Conservation (phyloP, 108 stramenopile genomes). For the Aurantiochytrium sp. region DNA sequence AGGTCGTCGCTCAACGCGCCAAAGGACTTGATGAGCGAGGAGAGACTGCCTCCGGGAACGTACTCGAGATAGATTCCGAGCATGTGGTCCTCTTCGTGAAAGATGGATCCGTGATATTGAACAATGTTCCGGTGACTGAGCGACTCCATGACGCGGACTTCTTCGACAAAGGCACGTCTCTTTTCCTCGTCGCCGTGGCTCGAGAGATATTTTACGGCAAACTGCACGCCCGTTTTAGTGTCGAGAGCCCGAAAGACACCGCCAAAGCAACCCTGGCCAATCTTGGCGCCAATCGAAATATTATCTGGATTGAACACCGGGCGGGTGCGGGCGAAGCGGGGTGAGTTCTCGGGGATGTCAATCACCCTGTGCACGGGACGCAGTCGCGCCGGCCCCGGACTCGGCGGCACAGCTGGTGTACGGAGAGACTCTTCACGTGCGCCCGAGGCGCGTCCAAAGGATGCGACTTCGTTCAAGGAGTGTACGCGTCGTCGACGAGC, state of each 20-base stretch:
- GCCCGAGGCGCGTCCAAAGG: too few relatives aligned
- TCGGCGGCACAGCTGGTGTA: too few relatives aligned
- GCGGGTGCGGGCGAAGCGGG: too few relatives aligned
- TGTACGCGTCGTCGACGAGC: too few relatives aligned
- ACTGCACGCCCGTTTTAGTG: neutral
- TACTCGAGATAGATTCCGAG: constrained; percentile 53
- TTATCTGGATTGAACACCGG: neutral
- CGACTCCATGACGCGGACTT: constrained; percentile 45
- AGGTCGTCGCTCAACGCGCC: constrained; percentile 38
- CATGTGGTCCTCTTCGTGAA: neutral
- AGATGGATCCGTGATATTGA: constrained; percentile 42
- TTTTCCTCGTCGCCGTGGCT: neutral
- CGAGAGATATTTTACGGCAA: neutral
- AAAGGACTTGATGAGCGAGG: constrained; percentile 34
- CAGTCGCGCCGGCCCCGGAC: too few relatives aligned
- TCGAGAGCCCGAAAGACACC: neutral
- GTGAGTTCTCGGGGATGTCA: too few relatives aligned
- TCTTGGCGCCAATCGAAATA: neutral
- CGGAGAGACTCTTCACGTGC: too few relatives aligned
- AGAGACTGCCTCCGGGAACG: constrained; percentile 44
- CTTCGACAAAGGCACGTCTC: neutral
- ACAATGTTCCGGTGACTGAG: constrained; percentile 46
- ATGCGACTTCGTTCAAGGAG: too few relatives aligned
- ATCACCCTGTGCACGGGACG: too few relatives aligned
- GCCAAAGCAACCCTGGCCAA: neutral